Evolutionary conservation across 805 yeast genomes (phyloP).

Genomic region (Zygosaccharomyces lentus): DNA sequence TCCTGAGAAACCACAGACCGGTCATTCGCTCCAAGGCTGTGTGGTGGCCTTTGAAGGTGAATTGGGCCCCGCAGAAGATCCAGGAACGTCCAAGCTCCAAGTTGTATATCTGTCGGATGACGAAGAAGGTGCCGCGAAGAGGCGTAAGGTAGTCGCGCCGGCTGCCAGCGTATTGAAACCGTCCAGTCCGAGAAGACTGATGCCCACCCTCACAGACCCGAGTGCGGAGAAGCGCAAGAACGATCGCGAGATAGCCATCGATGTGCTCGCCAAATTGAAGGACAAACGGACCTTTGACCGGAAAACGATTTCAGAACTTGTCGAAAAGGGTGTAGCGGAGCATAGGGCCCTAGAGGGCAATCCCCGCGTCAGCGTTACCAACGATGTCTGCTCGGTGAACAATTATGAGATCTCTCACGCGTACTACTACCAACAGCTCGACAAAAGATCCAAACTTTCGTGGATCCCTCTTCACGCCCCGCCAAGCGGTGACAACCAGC

Average conservation of each 20-base stretch:
- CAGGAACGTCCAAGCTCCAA: constrained; percentile 3
- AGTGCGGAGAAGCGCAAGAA: constrained; percentile 16
- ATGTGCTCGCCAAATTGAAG: constrained; percentile 11
- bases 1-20: background rate
- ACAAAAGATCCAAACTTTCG: constrained; percentile 21
- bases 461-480: constrained; percentile 13
- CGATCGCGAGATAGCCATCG: constrained; percentile 18
- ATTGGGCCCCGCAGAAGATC: constrained; percentile 1
- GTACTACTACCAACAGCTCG: constrained; percentile 24
- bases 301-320: constrained; percentile 12
- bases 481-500: background rate
- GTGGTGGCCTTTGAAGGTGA: constrained; percentile 5
- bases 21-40: constrained; percentile 1
- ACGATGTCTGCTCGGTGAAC: constrained; percentile 26
- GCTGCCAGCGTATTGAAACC: constrained; percentile 2
- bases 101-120: constrained; percentile 3
- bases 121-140: background rate
- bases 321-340: constrained; percentile 21
- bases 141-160: constrained; percentile 1
- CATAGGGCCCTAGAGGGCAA: constrained; percentile 20
- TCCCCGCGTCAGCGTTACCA: constrained; percentile 25
- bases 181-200: constrained; percentile 4
- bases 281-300: constrained; percentile 10
- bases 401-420: constrained; percentile 28
- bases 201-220: constrained; percentile 10